Conservation (phyloP, 768 basidiomycete genomes). For the Sarcodon aspratus region DNA sequence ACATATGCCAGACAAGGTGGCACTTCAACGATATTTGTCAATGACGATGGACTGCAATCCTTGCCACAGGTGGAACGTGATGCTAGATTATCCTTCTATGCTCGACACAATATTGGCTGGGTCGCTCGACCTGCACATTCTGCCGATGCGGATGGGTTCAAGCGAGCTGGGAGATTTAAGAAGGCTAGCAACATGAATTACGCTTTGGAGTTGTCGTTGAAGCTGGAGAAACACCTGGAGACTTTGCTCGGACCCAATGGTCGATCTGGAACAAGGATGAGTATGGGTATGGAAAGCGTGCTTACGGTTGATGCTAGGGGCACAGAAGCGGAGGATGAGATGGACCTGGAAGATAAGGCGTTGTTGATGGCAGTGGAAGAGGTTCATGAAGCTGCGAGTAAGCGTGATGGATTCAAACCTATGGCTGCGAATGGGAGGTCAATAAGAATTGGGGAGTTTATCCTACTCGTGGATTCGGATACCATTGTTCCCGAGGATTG, state of each 20-base stretch:
- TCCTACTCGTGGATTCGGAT: constrained; percentile 40
- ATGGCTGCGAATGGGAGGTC: constrained; percentile 25
- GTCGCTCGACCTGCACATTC: constrained; percentile 47
- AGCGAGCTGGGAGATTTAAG: constrained; percentile 40
- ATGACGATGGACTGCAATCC: constrained; percentile 44
- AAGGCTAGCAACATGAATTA: constrained; percentile 44
- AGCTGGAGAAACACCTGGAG: constrained; percentile 22
- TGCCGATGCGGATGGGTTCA: constrained; percentile 26
- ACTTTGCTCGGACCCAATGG: constrained; percentile 7
- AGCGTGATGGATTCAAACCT: constrained; percentile 13
- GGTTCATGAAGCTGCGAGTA: constrained; percentile 26
- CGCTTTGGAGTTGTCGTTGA: constrained; percentile 20
- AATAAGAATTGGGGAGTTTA: constrained; percentile 33
- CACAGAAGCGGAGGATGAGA: constrained; percentile 14
- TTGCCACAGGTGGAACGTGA: constrained; percentile 34
- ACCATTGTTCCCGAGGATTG: constrained; percentile 43
- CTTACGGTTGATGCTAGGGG: constrained; percentile 8
- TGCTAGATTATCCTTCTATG: constrained; percentile 39
- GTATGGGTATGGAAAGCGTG: constrained; percentile 6
- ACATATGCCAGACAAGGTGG: constrained; percentile 61
- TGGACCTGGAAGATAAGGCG: constrained; percentile 36
- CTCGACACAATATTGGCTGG: constrained; percentile 46
- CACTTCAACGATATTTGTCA: constrained; percentile 43
- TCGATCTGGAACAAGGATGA: neutral
- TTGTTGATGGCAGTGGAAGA: constrained; percentile 41